Percentiles rank a stretch among this genome's conserved stretches.
Conservation (phyloP, 208 protist species). For the Lotmaria passim region DNA sequence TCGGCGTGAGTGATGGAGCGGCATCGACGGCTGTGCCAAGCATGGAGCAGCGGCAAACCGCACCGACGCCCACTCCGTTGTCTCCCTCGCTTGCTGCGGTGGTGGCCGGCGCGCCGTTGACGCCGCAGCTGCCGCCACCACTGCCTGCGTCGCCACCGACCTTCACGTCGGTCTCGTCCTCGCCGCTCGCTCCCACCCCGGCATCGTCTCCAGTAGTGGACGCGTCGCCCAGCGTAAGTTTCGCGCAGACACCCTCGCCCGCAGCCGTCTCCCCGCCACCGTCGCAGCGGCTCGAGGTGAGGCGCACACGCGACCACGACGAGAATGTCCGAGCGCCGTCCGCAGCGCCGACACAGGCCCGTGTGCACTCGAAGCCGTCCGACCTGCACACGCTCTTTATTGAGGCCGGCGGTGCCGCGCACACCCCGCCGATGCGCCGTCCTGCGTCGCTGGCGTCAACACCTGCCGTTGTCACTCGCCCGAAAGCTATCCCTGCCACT, state of each 20-base stretch:
- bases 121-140: not conserved
- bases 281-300: not conserved
- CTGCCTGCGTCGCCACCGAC: not conserved
- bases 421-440: not conserved
- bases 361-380: not conserved
- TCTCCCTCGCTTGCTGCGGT: not conserved
- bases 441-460: conserved; percentile 2
- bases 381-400: conserved; percentile 20
- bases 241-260: not conserved
- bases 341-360: not conserved
- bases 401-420: not conserved
- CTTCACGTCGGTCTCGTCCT: conserved; percentile 23
- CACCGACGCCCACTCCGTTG: not conserved
- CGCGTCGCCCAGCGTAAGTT: conserved; percentile 7
- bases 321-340: not conserved
- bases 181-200: not conserved
- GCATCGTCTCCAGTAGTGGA: not conserved
- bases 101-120: not conserved
- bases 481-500: not conserved
- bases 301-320: not conserved
- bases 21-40: not conserved
- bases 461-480: not conserved
- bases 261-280: not conserved
- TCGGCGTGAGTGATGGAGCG: not conserved
- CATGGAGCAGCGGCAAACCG: not conserved